These are phyloP conservation scores for Trichoderma gracile DNA, from an alignment of 2,329 filamentous ascomycete genomes.

Conservation along the genomic window DNA sequence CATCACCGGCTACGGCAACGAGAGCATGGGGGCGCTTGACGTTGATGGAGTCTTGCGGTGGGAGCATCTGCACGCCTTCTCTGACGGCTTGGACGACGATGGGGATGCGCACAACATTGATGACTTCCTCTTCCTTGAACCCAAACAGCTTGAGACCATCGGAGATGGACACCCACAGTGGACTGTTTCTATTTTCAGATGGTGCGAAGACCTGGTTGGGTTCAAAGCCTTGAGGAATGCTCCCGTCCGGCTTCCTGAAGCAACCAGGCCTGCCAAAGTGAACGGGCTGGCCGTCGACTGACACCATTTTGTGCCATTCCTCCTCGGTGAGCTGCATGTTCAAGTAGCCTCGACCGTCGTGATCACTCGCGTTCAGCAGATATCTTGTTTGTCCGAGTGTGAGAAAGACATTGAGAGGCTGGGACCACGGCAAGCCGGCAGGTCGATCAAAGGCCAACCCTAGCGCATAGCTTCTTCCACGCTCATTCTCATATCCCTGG, in stretches of 20 bases:
- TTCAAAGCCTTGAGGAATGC: conserved; percentile 36
- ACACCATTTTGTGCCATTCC: conserved; percentile 40
- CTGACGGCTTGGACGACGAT: conserved; percentile 41
- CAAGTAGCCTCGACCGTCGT: conserved; percentile 39
- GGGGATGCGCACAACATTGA: conserved; percentile 41
- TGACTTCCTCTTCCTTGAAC: conserved; percentile 41
- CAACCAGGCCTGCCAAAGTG: conserved; percentile 40
- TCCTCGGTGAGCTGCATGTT: conserved; percentile 43
- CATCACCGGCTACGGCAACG: conserved; percentile 40
- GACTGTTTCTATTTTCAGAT: conserved; percentile 34
- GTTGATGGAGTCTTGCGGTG: conserved; percentile 32
- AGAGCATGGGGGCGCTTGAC: conserved; percentile 37
- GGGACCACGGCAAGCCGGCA: conserved; percentile 38
- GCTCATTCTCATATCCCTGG: conserved; percentile 39
- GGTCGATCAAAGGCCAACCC: conserved; percentile 40
- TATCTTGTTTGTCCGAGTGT: conserved; percentile 42
- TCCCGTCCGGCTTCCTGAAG: conserved; percentile 34
- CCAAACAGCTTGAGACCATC: conserved; percentile 42
- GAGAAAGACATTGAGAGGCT: conserved; percentile 41
- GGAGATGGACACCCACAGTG: conserved; percentile 39
- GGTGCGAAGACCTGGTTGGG: conserved; percentile 38
- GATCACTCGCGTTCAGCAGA: conserved; percentile 40
- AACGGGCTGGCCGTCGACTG: conserved; percentile 36
- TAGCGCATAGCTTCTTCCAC: conserved; percentile 39
- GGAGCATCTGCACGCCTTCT: conserved; percentile 37